Conservation (phyloP, 192 early-diverging fungal species). For the Thamnidium elegans region DNA sequence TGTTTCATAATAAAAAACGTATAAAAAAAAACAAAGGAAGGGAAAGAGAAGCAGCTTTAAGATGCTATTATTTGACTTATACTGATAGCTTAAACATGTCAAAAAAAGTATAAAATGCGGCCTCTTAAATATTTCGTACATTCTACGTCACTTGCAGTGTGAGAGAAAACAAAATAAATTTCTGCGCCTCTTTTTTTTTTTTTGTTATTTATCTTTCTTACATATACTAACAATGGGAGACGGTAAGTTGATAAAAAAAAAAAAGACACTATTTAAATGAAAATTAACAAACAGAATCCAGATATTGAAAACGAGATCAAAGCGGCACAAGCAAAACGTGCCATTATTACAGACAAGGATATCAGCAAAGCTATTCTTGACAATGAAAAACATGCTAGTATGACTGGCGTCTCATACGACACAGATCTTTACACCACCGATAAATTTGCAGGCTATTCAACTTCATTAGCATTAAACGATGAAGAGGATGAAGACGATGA, state of each 20-base stretch:
- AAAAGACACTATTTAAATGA: too few relatives aligned
- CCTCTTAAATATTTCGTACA: too few relatives aligned
- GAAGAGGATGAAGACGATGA: slow-evolving; percentile 48
- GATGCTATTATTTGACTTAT: too few relatives aligned
- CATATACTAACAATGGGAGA: not conserved
- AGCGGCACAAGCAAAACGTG: slow-evolving; percentile 45
- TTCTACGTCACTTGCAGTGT: too few relatives aligned
- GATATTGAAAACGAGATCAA: slow-evolving; percentile 56
- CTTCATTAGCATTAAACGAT: slow-evolving; percentile 55
- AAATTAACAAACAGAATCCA: slow-evolving; percentile 3
- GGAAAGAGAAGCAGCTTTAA: too few relatives aligned
- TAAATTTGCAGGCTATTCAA: slow-evolving; percentile 71
- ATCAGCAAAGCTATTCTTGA: slow-evolving; percentile 43
- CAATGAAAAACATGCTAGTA: slow-evolving; percentile 31
- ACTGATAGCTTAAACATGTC: too few relatives aligned
- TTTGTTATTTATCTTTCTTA: slow-evolving; percentile 3
- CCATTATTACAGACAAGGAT: slow-evolving; percentile 38
- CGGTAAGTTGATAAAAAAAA: not conserved
- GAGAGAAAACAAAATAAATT: too few relatives aligned
- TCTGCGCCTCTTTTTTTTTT: slow-evolving; percentile 3
- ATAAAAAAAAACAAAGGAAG: too few relatives aligned
- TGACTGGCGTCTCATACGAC: slow-evolving; percentile 53
- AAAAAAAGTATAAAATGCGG: too few relatives aligned
- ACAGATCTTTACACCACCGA: slow-evolving; percentile 71
- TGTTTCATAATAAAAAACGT: too few relatives aligned